Evolutionary conservation across 2,329 filamentous ascomycete genomes (phyloP), one percentile per base, ranked within the genome.

Genomic region (Paracoccidioides brasiliensis): DNA sequence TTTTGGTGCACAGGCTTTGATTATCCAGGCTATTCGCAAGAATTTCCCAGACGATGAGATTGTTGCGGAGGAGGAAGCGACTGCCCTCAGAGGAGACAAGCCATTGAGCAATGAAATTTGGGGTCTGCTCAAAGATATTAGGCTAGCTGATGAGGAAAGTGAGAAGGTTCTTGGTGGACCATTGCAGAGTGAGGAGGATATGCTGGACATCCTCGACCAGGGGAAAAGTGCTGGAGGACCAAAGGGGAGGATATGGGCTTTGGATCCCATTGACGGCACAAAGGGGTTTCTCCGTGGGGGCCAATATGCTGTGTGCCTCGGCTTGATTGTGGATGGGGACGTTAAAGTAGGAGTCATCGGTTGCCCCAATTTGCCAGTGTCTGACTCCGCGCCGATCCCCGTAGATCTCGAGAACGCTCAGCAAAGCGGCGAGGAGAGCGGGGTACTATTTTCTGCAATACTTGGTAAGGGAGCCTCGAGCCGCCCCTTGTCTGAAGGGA

Each of bases 261-360:
- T 98, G 56, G 93, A 98, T 72, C 93, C 93, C 57, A 96, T 98
- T 60, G 93, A 98, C 71, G 93, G 93, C 62, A 98, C 93, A 54
- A 95, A 96, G 75, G 94, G 93, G 35, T 98, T 98, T 76, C 77
- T 98, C 58, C 82, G 94, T 59, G 93, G 93, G 54, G 94, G 90
- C 42, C 93, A 98, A 75, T 98, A 98, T 69, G 94, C 93, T 55
- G 90, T 98, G 54, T 96, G 91, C 69, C 80, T 98, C 4, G 93
- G 82, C 40, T 78, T 98, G 64, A 85, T 98, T 74, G 87, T 95
- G 33, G 90, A 97, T 66, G 93, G 91, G 54, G 83, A 95, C 64
- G 90, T 97, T 64, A 89, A 90, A 70, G 88, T 96, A 59, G 93
- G 93, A 62, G 93, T 95, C 48, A 81, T 98, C 56, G 94, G 89